A percentile compares a stretch with the other conserved stretches of the same genome.
Conservation (phyloP, 1,139 yeast species). For the Saccharomycopsis hybrid region DNA sequence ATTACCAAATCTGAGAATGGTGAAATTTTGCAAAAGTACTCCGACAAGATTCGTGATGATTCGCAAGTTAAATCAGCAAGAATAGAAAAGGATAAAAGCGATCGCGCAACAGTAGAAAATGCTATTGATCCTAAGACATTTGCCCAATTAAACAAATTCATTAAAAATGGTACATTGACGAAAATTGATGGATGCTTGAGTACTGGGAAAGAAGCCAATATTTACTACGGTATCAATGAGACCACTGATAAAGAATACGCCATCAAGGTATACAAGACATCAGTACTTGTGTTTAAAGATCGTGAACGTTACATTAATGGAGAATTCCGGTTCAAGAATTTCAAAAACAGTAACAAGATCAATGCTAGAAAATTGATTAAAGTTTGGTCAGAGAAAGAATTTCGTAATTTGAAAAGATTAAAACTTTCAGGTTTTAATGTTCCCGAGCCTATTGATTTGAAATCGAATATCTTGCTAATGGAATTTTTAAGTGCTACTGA, state of each 20-base stretch:
- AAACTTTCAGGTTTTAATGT: conserved; percentile 76
- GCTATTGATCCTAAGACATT: conserved; percentile 94
- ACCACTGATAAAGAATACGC: conserved; percentile 60
- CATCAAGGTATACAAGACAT: conserved; percentile 90
- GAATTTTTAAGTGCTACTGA: conserved; percentile 49
- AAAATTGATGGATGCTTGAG: conserved; percentile 90
- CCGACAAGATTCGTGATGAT: conserved; percentile 59
- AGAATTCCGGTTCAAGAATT: conserved; percentile 84
- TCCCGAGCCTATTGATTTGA: conserved; percentile 85
- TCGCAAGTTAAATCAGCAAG: conserved; percentile 49
- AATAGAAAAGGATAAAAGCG: conserved; percentile 72
- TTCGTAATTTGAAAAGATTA: conserved; percentile 81
- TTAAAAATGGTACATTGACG: conserved; percentile 75
- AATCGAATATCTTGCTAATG: conserved; percentile 92
- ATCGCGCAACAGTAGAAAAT: conserved; percentile 94
- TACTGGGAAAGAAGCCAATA: conserved; percentile 98
- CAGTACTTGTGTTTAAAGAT: conserved; percentile 91
- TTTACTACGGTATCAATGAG: conserved; percentile 85
- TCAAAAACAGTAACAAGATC: conserved; percentile 63
- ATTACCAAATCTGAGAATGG: conserved; percentile 33
- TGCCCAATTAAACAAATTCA: conserved; percentile 71
- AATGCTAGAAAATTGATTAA: conserved; percentile 97
- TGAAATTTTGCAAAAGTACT: conserved; percentile 53
- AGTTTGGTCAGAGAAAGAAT: conserved; percentile 98
- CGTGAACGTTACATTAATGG: conserved; percentile 95